Percentiles rank a stretch among this genome's conserved stretches.
Conservation (phyloP, 345 rosid species). For the Murraya koenigii region DNA sequence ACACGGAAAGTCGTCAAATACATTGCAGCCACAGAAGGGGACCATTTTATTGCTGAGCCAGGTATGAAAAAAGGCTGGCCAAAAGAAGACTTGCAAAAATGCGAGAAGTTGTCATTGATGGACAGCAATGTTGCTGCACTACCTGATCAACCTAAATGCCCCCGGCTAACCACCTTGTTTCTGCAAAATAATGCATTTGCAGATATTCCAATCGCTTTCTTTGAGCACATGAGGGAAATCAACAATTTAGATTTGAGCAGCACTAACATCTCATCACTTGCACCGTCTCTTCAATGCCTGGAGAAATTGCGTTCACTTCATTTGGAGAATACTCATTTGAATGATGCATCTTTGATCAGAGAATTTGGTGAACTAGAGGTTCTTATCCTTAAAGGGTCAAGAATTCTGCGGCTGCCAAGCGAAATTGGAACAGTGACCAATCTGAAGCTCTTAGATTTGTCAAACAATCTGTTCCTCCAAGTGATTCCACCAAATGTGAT, state of each 20-base stretch:
- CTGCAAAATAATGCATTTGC: background rate
- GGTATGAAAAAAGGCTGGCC: constrained; percentile 10
- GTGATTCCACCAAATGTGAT: constrained; percentile 29
- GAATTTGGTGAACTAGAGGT: constrained; percentile 25
- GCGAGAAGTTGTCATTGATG: constrained; percentile 8
- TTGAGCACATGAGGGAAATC: constrained; percentile 16
- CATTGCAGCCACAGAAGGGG: background rate
- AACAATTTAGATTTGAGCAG: constrained; percentile 19
- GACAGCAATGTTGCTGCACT: background rate
- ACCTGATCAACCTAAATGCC: constrained; percentile 24
- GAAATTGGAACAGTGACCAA: constrained; percentile 19
- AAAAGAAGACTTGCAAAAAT: constrained; percentile 1
- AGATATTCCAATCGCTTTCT: constrained; percentile 17
- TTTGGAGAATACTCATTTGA: constrained; percentile 17
- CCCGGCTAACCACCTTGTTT: constrained; percentile 11
- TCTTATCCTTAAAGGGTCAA: constrained; percentile 25
- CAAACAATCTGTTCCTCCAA: constrained; percentile 15
- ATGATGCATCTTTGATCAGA: constrained; percentile 17
- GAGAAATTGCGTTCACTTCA: constrained; percentile 21
- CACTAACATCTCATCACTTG: background rate
- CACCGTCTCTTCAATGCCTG: constrained; percentile 17
- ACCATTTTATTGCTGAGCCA: background rate
- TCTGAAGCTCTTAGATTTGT: constrained; percentile 28
- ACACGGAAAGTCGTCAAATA: background rate
- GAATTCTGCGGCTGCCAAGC: constrained; percentile 18